A percentile compares a stretch with the other conserved stretches of the same genome.
These are phyloP conservation scores for Penicillium hesseltinei DNA, from an alignment of 2,329 filamentous ascomycete genomes.

Conservation along the genomic window DNA sequence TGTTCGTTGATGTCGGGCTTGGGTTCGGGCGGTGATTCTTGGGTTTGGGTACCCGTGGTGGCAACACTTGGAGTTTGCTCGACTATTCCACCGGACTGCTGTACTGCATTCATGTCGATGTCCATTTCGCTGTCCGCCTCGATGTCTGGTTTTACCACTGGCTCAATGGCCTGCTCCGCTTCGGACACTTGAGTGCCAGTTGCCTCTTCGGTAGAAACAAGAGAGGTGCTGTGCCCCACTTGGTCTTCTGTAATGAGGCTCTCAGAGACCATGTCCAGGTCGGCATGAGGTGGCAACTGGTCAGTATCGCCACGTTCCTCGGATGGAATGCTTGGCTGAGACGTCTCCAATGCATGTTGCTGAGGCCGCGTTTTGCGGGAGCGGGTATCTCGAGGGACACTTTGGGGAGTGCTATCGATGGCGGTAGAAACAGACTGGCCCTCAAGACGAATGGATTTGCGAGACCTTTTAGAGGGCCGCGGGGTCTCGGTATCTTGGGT, in stretches of 20 bases:
- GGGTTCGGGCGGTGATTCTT: neutral
- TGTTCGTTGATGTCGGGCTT: constrained; percentile 14
- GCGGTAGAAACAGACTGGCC: constrained; percentile 17
- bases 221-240: neutral
- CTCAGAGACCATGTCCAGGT: constrained; percentile 3
- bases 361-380: constrained; percentile 23
- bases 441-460: constrained; percentile 32
- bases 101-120: neutral
- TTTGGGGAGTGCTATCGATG: constrained; percentile 13
- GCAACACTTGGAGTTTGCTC: constrained; percentile 5
- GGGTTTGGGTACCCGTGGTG: constrained; percentile 19
- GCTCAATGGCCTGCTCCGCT: constrained; percentile 3
- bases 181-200: constrained; percentile 22
- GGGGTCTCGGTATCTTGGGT: constrained; percentile 10
- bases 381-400: constrained; percentile 15
- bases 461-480: constrained; percentile 28
- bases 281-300: neutral
- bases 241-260: neutral
- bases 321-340: constrained; percentile 6
- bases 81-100: neutral
- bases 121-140: constrained; percentile 6
- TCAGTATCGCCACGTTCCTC: neutral
- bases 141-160: neutral
- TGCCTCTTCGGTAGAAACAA: constrained; percentile 16
- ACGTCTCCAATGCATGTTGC: constrained; percentile 8